Conservation (phyloP, 177 flowering plant genomes). For the Tripterygium wilfordii region DNA sequence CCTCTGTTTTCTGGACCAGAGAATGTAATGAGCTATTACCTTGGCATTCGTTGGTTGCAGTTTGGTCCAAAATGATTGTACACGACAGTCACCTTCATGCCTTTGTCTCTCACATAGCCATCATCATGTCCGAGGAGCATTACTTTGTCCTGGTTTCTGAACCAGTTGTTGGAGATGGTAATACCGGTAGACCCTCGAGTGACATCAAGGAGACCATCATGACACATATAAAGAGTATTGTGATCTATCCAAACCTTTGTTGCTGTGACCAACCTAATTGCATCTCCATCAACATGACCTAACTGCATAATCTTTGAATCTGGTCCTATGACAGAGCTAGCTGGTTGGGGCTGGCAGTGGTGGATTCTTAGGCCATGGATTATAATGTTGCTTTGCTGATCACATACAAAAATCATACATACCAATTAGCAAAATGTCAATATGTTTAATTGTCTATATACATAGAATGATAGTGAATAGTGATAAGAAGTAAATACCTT, state of each 20-base stretch:
- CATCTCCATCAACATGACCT: conserved; percentile 61
- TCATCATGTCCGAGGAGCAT: conserved; percentile 90
- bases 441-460: no score
- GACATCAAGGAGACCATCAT: conserved; percentile 69
- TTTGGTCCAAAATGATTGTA: conserved; percentile 84
- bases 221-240: conserved; percentile 54
- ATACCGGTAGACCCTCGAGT: conserved; percentile 68
- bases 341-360: conserved; percentile 42
- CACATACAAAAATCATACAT: neutral
- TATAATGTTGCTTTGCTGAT: conserved; percentile 59
- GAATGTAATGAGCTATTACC: neutral
- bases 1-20: neutral
- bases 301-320: conserved; percentile 25
- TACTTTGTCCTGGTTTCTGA: conserved; percentile 74
- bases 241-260: conserved; percentile 88
- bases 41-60: conserved; percentile 63
- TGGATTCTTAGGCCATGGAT: conserved; percentile 70
- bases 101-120: conserved; percentile 40
- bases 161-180: conserved; percentile 83
- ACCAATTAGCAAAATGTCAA: neutral
- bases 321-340: conserved; percentile 56
- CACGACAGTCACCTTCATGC: conserved; percentile 64
- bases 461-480: neutral
- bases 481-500: conserved; percentile 26
- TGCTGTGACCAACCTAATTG: conserved; percentile 46